Evolutionary conservation across 2,329 filamentous ascomycete species (phyloP), one percentile per base, ranked within the genome.

Genomic region (Calonectria multiphialidica): DNA sequence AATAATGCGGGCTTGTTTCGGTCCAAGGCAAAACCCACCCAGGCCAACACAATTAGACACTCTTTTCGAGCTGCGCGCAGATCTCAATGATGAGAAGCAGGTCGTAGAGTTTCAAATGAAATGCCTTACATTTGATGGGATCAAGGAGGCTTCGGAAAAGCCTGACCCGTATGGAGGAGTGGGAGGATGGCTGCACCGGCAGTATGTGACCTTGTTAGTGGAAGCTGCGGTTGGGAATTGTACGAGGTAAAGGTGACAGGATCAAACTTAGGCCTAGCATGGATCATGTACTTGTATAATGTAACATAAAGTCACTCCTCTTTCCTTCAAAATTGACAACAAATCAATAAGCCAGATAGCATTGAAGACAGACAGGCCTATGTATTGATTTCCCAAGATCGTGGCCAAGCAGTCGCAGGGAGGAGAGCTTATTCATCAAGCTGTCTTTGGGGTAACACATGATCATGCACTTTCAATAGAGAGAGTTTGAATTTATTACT

Each of bases 191-290:
- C 40, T 78, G n/a, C 77, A 78, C 9, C 62, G 49, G 10, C 49
- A 59, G 6, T 78, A 78, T 57, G 49, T 71, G 1, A 70, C 28
- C 10, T 42, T 78, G 10, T 12, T 78, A 1, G 57, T 77, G 2
- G 75, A 78, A 45, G 72, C 75, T 2, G 77, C 44, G 83, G 75
- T 68, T 0, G 70, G 55, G 7, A 71, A 78, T 12, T 77, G 77
- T 18, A 49, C 67, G 8, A n/a, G n/a, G 21, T 65, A 49, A 16
- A 13, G 12, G 12, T n/a, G 9, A 5, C 15, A 9, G n/a, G 15
- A 33, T 10, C 30, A 6, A 37, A 37, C 35, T 37, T 5, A 10
- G 18, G 4, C 1, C 30, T 25, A 18, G 8, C 8, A 30, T 30
- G 8, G 28, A 30, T 30, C 8, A 30, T 30, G 28, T 30, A 30